Conservation (phyloP, 768 basidiomycete species). For the Hebeloma cylindrosporum region DNA sequence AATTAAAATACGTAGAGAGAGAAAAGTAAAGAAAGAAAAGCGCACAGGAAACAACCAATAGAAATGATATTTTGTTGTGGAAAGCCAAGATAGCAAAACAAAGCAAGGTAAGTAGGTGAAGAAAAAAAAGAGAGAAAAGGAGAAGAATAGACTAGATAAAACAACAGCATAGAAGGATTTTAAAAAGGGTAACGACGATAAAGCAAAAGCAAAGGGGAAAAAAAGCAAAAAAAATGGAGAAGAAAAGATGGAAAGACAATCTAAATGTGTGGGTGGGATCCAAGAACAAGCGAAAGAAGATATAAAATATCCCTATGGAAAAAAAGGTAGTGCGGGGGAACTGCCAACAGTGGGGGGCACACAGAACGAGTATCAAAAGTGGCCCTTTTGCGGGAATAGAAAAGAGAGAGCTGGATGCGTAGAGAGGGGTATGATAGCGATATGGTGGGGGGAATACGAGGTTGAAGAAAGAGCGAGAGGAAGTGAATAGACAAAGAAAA, state of each 20-base stretch:
- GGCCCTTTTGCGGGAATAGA: conserved; percentile 6
- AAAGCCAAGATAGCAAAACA: conserved; percentile 7
- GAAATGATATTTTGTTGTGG: too few species aligned
- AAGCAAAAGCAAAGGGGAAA: conserved; percentile 6
- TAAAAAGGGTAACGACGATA: conserved; percentile 1
- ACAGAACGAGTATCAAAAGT: conserved; percentile 8
- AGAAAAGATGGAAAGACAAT: conserved; percentile 2
- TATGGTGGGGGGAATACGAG: background rate
- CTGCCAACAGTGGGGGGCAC: conserved; percentile 6
- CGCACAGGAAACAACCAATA: too few species aligned
- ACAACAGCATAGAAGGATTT: background rate
- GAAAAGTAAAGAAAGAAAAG: background rate
- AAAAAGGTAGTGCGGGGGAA: conserved; percentile 18
- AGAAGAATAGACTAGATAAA: background rate
- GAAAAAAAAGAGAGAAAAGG: conserved; percentile 3
- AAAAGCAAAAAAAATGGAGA: conserved; percentile 6
- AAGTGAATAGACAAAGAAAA: background rate
- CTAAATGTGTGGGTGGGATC: too few species aligned
- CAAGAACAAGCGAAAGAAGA: conserved; percentile 3
- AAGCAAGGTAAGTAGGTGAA: conserved; percentile 6
- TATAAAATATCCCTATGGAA: conserved; percentile 9
- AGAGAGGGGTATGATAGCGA: background rate
- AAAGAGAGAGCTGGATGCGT: background rate
- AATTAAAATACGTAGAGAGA: background rate
- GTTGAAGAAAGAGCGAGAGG: background rate